phyloP scores from a whole-genome alignment of 352 stramenopile genomes.

The Phytophthora constricta region DNA sequence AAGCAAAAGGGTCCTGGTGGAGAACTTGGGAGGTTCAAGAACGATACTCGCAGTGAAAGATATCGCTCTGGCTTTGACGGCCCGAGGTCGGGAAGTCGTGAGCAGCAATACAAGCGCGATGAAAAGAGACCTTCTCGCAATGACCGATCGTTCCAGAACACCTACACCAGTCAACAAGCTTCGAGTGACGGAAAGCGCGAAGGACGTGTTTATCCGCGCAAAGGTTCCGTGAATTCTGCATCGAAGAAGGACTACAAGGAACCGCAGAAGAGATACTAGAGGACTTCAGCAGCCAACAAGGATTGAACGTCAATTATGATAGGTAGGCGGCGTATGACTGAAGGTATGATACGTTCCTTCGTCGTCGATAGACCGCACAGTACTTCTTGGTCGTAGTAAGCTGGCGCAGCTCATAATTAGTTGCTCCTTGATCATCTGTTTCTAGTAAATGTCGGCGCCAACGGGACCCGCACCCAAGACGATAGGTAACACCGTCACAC shows the following conservation, averaged over 20 bases:
- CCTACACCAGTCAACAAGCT: constrained; percentile 7
- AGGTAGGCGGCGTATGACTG: constrained; percentile 3
- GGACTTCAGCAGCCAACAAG: no score
- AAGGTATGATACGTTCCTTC: constrained; percentile 9
- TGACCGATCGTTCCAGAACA: constrained; percentile 11
- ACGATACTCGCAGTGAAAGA: constrained; percentile 12
- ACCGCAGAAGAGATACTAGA: constrained; percentile 39
- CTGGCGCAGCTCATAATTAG: constrained; percentile 21
- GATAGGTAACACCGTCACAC: constrained; percentile 12
- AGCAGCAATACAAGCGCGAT: constrained; percentile 5
- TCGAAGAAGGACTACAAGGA: constrained; percentile 37
- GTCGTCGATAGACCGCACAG: constrained; percentile 1
- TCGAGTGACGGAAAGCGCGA: constrained; percentile 17
- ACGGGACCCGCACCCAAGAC: constrained; percentile 9
- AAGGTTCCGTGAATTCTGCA: constrained; percentile 15
- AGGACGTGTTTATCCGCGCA: constrained; percentile 14
- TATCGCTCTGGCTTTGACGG: background rate
- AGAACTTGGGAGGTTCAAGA: constrained; percentile 25
- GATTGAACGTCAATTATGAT: constrained; percentile 1
- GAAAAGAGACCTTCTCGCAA: constrained; percentile 11
- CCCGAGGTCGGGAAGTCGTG: constrained; percentile 10
- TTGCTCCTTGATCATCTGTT: constrained; percentile 5
- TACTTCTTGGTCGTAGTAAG: constrained; percentile 2
- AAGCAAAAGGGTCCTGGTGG: constrained; percentile 17
- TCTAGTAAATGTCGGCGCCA: background rate